These are phyloP conservation scores for Curvularia spicifera DNA, from an alignment of 2,329 filamentous ascomycete species.

Conservation along the genomic window DNA sequence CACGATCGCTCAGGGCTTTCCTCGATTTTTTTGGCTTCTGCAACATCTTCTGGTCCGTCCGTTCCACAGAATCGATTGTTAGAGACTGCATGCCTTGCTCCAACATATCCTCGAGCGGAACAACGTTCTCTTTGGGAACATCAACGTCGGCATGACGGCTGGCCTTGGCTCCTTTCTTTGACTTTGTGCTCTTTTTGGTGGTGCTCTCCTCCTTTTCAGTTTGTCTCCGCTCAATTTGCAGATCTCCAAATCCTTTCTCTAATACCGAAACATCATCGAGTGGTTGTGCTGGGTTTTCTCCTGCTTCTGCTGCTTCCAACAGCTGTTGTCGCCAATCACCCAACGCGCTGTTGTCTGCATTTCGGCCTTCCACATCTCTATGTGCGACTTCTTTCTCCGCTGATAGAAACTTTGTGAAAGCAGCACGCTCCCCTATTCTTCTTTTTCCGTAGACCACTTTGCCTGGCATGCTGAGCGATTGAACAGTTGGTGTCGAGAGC, in stretches of 20 bases:
- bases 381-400: constrained; percentile 33
- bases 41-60: constrained; percentile 1
- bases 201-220: constrained; percentile 7
- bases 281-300: constrained; percentile 4
- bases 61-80: constrained; percentile 3
- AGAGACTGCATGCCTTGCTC: constrained; percentile 14
- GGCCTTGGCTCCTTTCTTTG: constrained; percentile 12
- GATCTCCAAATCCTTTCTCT: constrained; percentile 10
- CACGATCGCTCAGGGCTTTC: constrained; percentile 17
- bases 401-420: constrained; percentile 37
- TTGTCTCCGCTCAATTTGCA: constrained; percentile 16
- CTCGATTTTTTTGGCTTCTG: constrained; percentile 16
- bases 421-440: constrained; percentile 34
- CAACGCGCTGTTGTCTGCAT: constrained; percentile 7
- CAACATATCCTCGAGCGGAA: constrained; percentile 8
- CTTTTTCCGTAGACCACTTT: constrained; percentile 36
- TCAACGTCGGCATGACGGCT: neutral
- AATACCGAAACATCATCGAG: constrained; percentile 7
- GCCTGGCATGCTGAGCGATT: constrained; percentile 26
- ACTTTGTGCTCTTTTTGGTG: constrained; percentile 16
- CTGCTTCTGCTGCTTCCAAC: constrained; percentile 7
- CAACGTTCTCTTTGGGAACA: constrained; percentile 13
- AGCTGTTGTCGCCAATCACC: constrained; percentile 14
- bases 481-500: constrained; percentile 9
- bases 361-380: neutral